Base-by-base conservation (phyloP, 441 rosid species). In the Gossypium davidsonii region DNA sequence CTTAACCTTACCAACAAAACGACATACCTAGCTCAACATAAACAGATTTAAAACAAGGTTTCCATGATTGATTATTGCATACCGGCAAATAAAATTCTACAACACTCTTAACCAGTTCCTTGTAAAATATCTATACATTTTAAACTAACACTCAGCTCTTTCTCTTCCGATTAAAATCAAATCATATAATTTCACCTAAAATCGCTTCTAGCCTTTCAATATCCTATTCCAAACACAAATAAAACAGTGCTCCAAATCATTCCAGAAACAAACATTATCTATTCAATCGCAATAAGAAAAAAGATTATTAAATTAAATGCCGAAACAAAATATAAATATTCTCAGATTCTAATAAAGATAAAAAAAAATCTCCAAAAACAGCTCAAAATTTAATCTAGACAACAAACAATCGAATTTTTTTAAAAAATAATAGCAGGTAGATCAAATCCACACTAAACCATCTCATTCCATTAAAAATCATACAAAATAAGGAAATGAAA, bases 381-480 rank as follows among this genome's bases (percentile, higher is more conserved):
- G 53, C 31, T 49, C 8, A 15, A 67, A 77, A 71, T 53, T 2
- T 14, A 42, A 63, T 52, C 4, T 10, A 49, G 12, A 49, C 3
- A 28, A 28, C 59, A 20, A 12, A 34, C 31, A 10, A 21, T 31
- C n/a, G n/a, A 48, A 8, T 4, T 28, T 28, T 28, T 28, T 28
- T 28, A 0, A 1, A 31, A 31, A 25, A 25, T 31, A 31, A 31
- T 31, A 31, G 37, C 6, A 72, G 20, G 72, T 60, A 80, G 83
- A 78, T 77, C 51, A 59, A 73, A 79, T 59, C 68, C 55, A 70
- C 42, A 70, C 1, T 71, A 61, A 2, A 14, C 12, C 60, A 28
- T 23, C 67, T 59, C 61, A 26, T 74, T 57, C 12, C 72, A 67
- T 37, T 44, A 8, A 56, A 56, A 49, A 67, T 75, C 2, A 12